Base-by-base conservation (phyloP, 2,329 filamentous ascomycete genomes). In the Annulohypoxylon truncatum region DNA sequence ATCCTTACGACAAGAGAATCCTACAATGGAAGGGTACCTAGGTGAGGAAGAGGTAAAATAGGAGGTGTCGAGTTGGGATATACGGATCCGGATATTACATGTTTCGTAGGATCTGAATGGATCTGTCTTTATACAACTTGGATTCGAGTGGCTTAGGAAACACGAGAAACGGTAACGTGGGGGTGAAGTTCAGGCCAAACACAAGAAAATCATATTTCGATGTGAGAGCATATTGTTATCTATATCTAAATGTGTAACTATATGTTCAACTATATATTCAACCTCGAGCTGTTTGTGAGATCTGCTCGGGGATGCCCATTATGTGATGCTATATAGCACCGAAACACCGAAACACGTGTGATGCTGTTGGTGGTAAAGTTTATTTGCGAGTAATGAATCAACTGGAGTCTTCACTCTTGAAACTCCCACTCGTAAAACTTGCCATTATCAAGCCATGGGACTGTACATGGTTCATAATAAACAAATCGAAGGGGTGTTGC, bases 81-180 rank as follows among this genome's bases (percentile, higher is more conserved):
- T 31, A 22, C 42, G 50, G 53, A 62, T 60, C 26, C 46, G 20
- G 38, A 50, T 42, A 51, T 42, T 50, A 22, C 18, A 48, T 26
- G 38, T 46, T 52, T 53, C n/a, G 59, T 38, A 64, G 66, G 66
- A 68, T 66, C 46, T 35, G 15, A 55, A 52, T 26, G 57, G 58
- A 53, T 55, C 46, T n/a, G 42, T 42, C 26, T 61, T 28, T 59
- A 18, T 29, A 15, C 13, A 46, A 51, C 10, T 44, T 47, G 26
- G 42, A 51, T 50, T 28, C 18, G 44, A 33, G 48, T 53, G 52
- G 55, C 55, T 46, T 56, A n/a, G 24, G 50, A 55, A 60, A 56
- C 44, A 63, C 38, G 55, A 42, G 29, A 13, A 15, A 26, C 2
- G 15, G 24, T 15, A 22, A 50, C 26, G 50, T 29, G 29, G 26